phyloP scores from a whole-genome alignment of 2,329 filamentous ascomycete genomes.

The Penicillium sp. region DNA sequence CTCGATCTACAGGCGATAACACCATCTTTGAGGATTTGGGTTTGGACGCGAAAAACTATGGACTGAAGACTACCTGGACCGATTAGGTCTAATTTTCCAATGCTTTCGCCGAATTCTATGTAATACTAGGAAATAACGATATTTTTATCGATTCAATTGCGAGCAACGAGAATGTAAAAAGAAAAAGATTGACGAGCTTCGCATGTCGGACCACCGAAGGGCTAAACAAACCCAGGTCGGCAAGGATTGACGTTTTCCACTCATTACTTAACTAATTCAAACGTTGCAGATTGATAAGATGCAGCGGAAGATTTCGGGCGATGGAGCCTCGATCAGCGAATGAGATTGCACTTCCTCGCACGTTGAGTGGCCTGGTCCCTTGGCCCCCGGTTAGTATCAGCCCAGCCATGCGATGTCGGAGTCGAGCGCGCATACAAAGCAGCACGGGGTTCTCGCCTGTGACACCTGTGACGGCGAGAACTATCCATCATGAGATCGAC shows the following conservation, averaged over 20 bases:
- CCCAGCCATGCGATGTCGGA: not conserved
- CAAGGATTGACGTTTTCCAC: slow-evolving; percentile 5
- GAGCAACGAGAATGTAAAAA: not conserved
- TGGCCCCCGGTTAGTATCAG: not conserved
- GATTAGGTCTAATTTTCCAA: not conserved
- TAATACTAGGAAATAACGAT: not conserved
- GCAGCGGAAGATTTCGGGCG: slow-evolving; percentile 4
- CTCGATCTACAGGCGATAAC: slow-evolving; percentile 48
- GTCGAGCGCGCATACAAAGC: not conserved
- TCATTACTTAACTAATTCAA: not conserved
- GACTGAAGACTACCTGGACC: slow-evolving; percentile 60
- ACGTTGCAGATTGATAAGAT: slow-evolving; percentile 9
- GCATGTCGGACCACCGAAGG: not conserved
- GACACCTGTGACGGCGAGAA: not conserved
- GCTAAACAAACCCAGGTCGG: slow-evolving; percentile 4
- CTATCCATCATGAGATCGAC: slow-evolving; percentile 21
- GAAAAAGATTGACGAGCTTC: no score
- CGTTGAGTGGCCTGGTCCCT: slow-evolving; percentile 1
- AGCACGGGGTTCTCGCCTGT: not conserved
- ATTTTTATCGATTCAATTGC: not conserved
- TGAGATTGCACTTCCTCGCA: slow-evolving; percentile 9
- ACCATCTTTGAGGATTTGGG: slow-evolving; percentile 57
- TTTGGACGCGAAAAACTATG: slow-evolving; percentile 60
- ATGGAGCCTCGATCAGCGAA: slow-evolving; percentile 7
- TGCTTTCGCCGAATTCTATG: not conserved